Evolutionary conservation across 1,284 basidiomycete species (phyloP), one percentile per base, ranked within the genome.

Genomic region (Rhodotorula glutinis): DNA sequence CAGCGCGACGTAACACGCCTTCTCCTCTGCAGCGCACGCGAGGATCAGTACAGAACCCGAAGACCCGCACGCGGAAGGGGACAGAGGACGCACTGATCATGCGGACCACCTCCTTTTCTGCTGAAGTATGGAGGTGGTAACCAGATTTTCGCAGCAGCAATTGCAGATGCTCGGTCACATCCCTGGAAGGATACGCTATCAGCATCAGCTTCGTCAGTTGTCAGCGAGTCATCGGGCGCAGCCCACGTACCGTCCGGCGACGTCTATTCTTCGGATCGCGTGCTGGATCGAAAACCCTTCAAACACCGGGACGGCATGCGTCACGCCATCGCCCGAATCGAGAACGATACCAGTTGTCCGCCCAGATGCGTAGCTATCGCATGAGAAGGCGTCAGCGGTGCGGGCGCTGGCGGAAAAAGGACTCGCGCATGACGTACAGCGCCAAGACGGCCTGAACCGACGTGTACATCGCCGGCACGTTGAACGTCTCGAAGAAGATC

Each of bases 261-360:
- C 86, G 78, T 99, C 96, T 64, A 98, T 89, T 76, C 96, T 83
- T 62, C 93, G 87, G 73, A 98, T 95, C 46, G 96, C 95, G 78
- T 98, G 92, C 46, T 95, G 94, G 91, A 98, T 97, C 14, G 92
- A 94, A 82, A 98, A 98, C 0, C 96, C 96, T 79, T 99, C 96
- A 76, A 96, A 99, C 16, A 99, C 96, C 4, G 96, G 96, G 4
- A 99, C 96, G 4, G 96, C 92, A 75, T 99, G 96, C 27, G 96
- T 98, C 3, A 99, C 96, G 29, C 96, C 96, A 78, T 99, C 96
- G 17, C 96, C 96, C 5, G 96, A 98, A 79, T 99, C 96, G 21
- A 99, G 85, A 5, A 99, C 96, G 65, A 98, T 97, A 47, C 96
- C 96, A 40, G 96, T 98, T 67, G 96, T 98, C 71, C 96, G 86